Percentiles rank a stretch among this genome's conserved stretches.
Conservation (phyloP, 257 asterid genomes). For the Solanum boliviense region DNA sequence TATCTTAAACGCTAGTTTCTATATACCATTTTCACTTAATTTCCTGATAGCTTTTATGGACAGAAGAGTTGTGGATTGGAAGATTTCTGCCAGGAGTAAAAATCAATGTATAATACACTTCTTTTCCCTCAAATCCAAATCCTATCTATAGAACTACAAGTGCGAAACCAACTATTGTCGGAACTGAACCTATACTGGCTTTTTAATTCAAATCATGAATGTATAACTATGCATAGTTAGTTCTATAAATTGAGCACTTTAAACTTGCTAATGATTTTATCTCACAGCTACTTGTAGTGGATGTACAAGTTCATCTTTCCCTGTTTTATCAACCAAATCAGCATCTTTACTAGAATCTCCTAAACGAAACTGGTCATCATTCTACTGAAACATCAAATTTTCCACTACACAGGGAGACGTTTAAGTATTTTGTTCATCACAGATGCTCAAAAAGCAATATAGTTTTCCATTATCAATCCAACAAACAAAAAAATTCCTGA, state of each 20-base stretch:
- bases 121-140: neutral
- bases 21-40: neutral
- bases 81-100: neutral
- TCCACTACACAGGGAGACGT: too few species aligned
- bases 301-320: too few species aligned
- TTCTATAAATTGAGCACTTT: neutral
- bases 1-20: neutral
- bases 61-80: neutral
- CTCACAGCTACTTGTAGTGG: too few species aligned
- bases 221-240: neutral
- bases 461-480: too few species aligned
- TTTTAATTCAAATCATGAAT: neutral
- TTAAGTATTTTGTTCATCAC: too few species aligned
- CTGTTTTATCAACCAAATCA: too few species aligned
- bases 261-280: neutral
- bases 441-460: too few species aligned
- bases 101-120: neutral
- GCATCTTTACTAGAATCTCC: too few species aligned
- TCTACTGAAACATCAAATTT: too few species aligned
- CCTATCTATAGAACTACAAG: neutral
- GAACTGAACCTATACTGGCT: neutral
- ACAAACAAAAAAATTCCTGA: too few species aligned
- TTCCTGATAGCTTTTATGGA: constrained; percentile 1
- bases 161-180: neutral
- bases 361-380: too few species aligned